Conservation (phyloP, 495 filamentous ascomycete species). For the Podospora anserina region DNA sequence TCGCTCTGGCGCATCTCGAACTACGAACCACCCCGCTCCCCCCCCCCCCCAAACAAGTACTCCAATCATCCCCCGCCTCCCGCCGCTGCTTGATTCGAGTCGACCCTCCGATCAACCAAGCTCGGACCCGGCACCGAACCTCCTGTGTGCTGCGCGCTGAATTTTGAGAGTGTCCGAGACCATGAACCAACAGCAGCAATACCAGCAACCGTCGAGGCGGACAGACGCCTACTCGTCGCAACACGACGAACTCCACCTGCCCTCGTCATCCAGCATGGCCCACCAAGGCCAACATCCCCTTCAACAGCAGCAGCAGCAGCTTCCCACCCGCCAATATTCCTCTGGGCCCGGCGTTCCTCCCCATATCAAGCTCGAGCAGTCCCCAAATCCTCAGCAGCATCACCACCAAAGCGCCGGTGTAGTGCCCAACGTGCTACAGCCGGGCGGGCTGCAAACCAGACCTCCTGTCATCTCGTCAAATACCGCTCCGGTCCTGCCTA, state of each 20-base stretch:
- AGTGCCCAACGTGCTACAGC: conserved; percentile 71
- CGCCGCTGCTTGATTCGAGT: conserved; percentile 9
- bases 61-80: conserved; percentile 14
- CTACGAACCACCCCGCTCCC: conserved; percentile 3
- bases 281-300: conserved; percentile 36
- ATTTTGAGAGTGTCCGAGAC: not conserved
- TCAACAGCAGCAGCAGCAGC: conserved; percentile 42
- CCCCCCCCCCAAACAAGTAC: not conserved
- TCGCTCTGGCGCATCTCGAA: not conserved
- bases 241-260: conserved; percentile 74
- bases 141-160: not conserved
- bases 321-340: conserved; percentile 48
- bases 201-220: conserved; percentile 45
- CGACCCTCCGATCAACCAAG: not conserved
- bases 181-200: conserved; percentile 51
- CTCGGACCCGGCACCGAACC: not conserved
- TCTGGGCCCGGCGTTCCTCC: conserved; percentile 44
- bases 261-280: conserved; percentile 49
- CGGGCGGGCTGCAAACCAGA: conserved; percentile 51
- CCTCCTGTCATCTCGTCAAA: conserved; percentile 66
- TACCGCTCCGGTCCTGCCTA: conserved; percentile 68
- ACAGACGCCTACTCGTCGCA: conserved; percentile 43
- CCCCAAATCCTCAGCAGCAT: conserved; percentile 44
- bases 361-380: conserved; percentile 38
- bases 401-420: conserved; percentile 52